Base-by-base conservation (phyloP, 2,329 filamentous ascomycete species). In the Coniochaeta prunicola region DNA sequence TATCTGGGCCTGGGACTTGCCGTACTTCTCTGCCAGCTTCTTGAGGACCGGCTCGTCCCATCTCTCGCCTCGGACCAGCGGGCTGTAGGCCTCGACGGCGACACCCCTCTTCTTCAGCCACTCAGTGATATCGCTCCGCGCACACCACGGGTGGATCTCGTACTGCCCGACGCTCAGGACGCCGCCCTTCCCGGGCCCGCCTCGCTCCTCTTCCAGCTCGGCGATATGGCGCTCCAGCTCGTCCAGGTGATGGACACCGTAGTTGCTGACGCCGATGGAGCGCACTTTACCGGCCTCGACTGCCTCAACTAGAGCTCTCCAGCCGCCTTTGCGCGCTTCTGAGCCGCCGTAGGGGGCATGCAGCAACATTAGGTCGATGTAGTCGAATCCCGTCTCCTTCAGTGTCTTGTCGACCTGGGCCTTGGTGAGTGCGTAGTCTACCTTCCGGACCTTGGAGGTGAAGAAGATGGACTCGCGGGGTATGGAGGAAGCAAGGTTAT, bases 81-180 rank as follows among this genome's bases (percentile, higher is more conserved):
- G 84, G 45, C 77, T 80, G 68, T 86, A 88, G 0, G 84, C 84
- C 73, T 91, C 80, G 15, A 89, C 70, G 33, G 84, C 80, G 21
- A 90, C 76, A 60, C 79, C 79, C 19, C 84, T 79, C 71, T 86
- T 78, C 62, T 79, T 72, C 65, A 89, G 89, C 91, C 92, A 97
- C 53, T 83, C 76, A 9, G 87, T 85, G 61, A 97, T 91, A 67
- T 96, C 91, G 24, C 80, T 76, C n/a, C 92, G 80, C 9, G 86
- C 80, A 45, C 92, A 84, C 92, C 91, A 97, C 0, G 92, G 92
- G 73, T 97, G 92, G 12, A 97, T 76, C 74, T 97, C 92, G 73
- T 89, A 91, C 74, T 96, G 92, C 42, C 91, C 92, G 38, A 96
- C 89, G 61, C 87, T 89, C 67, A 96, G 81, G 42, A 90, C 77